These are phyloP conservation scores for Syzygium jambos DNA, from an alignment of 345 rosid species.

Conservation along the genomic window DNA sequence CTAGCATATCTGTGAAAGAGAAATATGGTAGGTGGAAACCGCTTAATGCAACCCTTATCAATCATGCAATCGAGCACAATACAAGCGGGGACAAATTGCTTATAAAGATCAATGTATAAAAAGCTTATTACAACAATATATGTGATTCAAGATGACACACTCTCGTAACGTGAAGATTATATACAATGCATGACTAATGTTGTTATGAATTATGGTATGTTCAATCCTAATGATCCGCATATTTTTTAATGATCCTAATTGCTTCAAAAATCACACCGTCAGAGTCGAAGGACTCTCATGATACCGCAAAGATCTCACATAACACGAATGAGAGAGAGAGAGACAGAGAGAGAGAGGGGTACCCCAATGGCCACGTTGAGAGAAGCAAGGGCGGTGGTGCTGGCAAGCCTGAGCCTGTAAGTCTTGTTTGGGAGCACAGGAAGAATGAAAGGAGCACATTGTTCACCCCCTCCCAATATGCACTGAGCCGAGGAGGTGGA, in stretches of 20 bases:
- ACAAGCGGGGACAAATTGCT: neutral
- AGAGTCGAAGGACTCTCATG: neutral
- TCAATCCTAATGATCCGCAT: neutral
- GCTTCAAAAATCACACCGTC: neutral
- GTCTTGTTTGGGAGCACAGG: slow-evolving; percentile 55
- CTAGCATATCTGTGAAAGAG: neutral
- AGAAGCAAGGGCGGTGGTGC: slow-evolving; percentile 67
- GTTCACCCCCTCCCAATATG: slow-evolving; percentile 38
- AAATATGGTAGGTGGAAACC: neutral
- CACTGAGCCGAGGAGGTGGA: slow-evolving; percentile 18
- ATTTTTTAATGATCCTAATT: neutral
- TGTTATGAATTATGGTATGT: neutral
- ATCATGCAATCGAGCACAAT: neutral
- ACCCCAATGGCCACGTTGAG: slow-evolving; percentile 74
- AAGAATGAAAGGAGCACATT: slow-evolving; percentile 55
- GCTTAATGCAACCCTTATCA: neutral
- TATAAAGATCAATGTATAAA: neutral
- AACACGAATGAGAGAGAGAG: neutral
- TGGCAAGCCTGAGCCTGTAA: slow-evolving; percentile 71
- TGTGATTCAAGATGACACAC: neutral
- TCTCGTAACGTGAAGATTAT: neutral
- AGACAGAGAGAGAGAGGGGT: neutral
- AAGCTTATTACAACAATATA: too few relatives aligned
- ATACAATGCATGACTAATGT: accelerated
- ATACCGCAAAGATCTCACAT: neutral